Base-by-base conservation (phyloP, 164 flowering plant species). In the Tetrastigma voinierianum region DNA sequence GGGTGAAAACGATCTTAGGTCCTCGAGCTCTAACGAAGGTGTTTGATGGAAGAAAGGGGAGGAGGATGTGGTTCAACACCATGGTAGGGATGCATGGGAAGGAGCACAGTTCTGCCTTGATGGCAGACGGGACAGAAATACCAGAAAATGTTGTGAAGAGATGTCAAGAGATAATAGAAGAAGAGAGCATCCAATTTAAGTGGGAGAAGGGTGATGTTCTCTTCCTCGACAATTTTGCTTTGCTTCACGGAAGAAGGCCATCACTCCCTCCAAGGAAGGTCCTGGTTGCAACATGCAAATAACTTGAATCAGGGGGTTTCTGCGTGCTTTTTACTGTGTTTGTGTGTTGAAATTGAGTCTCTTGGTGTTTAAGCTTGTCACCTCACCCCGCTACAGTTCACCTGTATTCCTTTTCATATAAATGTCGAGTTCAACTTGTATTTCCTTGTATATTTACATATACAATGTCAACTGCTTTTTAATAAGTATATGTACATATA, bases 121-220 rank as follows among this genome's bases (percentile, higher is more conserved):
- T 79, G 79, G 88, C 87, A 0, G 89, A 87, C 16, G 87, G 84
- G 7, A 81, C 78, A 1, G 84, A 80, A 62, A 74, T 87, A 57
- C 82, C 91, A 1, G 64, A 19, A 2, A 10, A 78, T n/a, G 62
- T 83, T 21, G 87, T 77, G 74, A 78, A 78, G 68, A 75, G 85
- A 61, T 81, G 87, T 62, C 83, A 25, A 62, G 76, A 83, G 71
- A 87, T 84, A 53, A 80, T 84, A 18, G 91, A 87, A 67, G 89
- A 87, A 65, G 91, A 87, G 49, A 83, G 87, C 76, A 81, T 87
- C 32, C 84, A 81, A 40, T 82, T 87, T 72, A 80, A 77, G 55
- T 87, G 89, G 89, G 77, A 80, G 70, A 81, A 80, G 65, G 91
- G 91, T 0, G 91, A 87, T 54, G 81, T 87, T 17, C 82, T 85